A percentile compares a stretch with the other conserved stretches of the same genome.
These are phyloP conservation scores for Pachysandra terminalis DNA, from an alignment of 164 flowering plant genomes.

Conservation along the genomic window DNA sequence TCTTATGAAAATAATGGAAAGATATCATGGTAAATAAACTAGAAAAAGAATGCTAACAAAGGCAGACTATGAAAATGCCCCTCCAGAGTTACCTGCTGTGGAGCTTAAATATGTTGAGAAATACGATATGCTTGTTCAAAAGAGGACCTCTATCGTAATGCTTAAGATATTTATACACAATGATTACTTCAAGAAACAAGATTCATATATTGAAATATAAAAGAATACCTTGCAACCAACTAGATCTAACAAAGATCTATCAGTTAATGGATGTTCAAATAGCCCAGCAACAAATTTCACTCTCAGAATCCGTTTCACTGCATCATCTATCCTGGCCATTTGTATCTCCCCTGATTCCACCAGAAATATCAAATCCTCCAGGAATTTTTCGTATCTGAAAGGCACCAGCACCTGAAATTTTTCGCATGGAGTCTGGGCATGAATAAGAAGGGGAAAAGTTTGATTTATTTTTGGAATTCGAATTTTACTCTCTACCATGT, in stretches of 20 bases:
- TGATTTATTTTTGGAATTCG: not conserved
- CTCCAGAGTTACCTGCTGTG: too few species aligned
- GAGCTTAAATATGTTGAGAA: too few species aligned
- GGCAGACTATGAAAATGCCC: too few species aligned
- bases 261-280: slow-evolving; percentile 68
- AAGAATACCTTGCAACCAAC: slow-evolving; percentile 78
- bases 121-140: too few species aligned
- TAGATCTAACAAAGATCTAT: slow-evolving; percentile 59
- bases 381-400: slow-evolving; percentile 44
- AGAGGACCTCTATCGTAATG: too few species aligned
- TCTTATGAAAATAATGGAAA: too few species aligned
- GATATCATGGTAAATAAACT: too few species aligned
- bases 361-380: slow-evolving; percentile 46
- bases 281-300: slow-evolving; percentile 79
- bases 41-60: too few species aligned
- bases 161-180: too few species aligned
- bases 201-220: slow-evolving; percentile 1
- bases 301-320: slow-evolving; percentile 78
- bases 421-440: slow-evolving; percentile 4
- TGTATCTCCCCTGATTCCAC: slow-evolving; percentile 70
- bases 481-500: slow-evolving; percentile 48
- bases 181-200: not conserved
- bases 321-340: slow-evolving; percentile 75
- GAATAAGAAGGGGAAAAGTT: not conserved
- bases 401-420: slow-evolving; percentile 85